phyloP scores from a whole-genome alignment of 805 yeast genomes.

The Spathaspora passalidarum region DNA sequence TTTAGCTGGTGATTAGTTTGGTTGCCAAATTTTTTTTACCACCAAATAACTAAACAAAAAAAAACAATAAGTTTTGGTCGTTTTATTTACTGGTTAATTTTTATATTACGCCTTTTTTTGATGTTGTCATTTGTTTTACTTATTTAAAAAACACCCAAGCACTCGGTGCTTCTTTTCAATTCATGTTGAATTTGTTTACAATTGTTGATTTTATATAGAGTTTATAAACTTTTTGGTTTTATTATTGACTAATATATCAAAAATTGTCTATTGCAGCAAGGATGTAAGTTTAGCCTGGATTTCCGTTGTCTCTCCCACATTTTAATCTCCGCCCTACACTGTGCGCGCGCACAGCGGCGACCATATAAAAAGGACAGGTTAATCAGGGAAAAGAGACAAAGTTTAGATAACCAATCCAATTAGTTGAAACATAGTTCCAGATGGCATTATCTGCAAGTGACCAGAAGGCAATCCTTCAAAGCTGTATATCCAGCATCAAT shows the following conservation, averaged over 20 bases:
- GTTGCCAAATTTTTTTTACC: neutral
- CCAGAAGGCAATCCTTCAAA: slow-evolving; percentile 18
- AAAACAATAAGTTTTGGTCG: neutral
- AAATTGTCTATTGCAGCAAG: neutral
- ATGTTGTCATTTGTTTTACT: neutral
- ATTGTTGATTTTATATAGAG: neutral
- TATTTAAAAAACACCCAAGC: neutral
- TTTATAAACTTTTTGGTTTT: neutral
- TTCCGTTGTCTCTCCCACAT: neutral
- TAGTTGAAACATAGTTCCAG: neutral
- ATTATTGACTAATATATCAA: neutral
- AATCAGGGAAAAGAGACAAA: no score
- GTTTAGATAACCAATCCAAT: neutral
- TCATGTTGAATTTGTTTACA: neutral
- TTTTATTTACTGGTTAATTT: neutral
- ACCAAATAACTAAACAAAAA: no score
- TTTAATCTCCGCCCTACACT: neutral
- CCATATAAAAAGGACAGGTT: neutral
- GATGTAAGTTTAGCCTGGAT: neutral
- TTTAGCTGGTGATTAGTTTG: neutral
- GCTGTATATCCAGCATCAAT: slow-evolving; percentile 44
- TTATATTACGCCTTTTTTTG: neutral
- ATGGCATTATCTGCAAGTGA: slow-evolving; percentile 13
- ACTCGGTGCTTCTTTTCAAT: neutral
- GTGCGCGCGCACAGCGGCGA: neutral